Evolutionary conservation across 805 yeast species (phyloP), one percentile per base, ranked within the genome.

Genomic region (Starmerella scarabaei): DNA sequence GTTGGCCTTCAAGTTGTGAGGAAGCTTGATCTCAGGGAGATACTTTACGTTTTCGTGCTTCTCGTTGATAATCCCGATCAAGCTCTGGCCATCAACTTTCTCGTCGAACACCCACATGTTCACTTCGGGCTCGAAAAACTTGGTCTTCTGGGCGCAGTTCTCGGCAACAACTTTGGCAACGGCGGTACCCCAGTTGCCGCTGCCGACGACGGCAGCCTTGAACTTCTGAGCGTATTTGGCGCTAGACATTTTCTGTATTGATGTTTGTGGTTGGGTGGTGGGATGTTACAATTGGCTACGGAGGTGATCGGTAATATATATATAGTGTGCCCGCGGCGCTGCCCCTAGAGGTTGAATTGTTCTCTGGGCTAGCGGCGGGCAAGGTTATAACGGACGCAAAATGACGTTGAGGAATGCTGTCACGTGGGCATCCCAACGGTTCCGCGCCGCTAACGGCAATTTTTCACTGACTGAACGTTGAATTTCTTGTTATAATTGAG

Each of bases 111-210:
- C 98, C 98, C 98, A 91, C 97, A 91, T 86, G 54, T 79, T 77
- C 30, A 91, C 96, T 41, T 72, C 65, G 45, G 64, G 65, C 44
- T 74, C 69, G 61, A 91, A 91, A 54, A 82, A 64, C 29, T 74
- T 69, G 30, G 86, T 77, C 62, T 83, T 72, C 47, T 72, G 73
- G 16, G 68, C 69, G 32, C 86, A 68, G 61, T 85, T 86, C 63
- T 91, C 97, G 29, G 96, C 85, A 21, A 85, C 77, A 33, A 88
- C 84, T 61, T 91, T 88, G 47, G 97, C 96, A 40, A 91, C 85
- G 16, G 97, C 88, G 29, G 95, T 84, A 49, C 98, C 98, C 81
- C 98, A 88, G 65, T 88, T 88, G 59, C 97, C 98, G 23, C 96
- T 85, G 31, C 98, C 98, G 49, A 91, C 77, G 40, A 85, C 83